Conservation (phyloP, 2,329 filamentous ascomycete genomes). For the Pseudopithomyces maydicus region DNA sequence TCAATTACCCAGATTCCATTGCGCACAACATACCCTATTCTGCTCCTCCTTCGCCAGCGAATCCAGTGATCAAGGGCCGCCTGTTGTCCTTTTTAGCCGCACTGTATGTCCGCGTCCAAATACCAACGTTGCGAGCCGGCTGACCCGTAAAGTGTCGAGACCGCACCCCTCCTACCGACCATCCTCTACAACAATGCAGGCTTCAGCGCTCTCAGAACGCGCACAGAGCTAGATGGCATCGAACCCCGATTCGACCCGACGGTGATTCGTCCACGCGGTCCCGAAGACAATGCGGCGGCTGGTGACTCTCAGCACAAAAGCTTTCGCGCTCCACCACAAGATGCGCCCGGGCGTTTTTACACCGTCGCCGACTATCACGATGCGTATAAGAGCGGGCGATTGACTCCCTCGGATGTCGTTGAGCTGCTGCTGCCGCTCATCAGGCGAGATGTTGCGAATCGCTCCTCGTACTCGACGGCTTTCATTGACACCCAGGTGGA, state of each 20-base stretch:
- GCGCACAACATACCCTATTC: slow-evolving; percentile 40
- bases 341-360: slow-evolving; percentile 40
- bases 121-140: slow-evolving; percentile 7
- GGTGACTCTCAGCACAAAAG: slow-evolving; percentile 25
- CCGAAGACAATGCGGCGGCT: slow-evolving; percentile 19
- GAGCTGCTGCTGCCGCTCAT: slow-evolving; percentile 75
- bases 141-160: slow-evolving; percentile 59
- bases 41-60: slow-evolving; percentile 52
- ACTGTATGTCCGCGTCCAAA: slow-evolving; percentile 55
- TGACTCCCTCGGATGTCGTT: slow-evolving; percentile 74
- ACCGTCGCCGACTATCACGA: slow-evolving; percentile 78
- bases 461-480: slow-evolving; percentile 69
- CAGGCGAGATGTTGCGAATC: slow-evolving; percentile 59
- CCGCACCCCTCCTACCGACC: slow-evolving; percentile 65
- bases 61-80: slow-evolving; percentile 72
- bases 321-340: slow-evolving; percentile 23
- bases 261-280: slow-evolving; percentile 53
- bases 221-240: slow-evolving; percentile 60
- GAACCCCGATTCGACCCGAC: slow-evolving; percentile 62
- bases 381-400: slow-evolving; percentile 70
- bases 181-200: slow-evolving; percentile 74
- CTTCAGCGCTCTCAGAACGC: slow-evolving; percentile 62
- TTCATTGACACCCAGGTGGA: slow-evolving; percentile 73
- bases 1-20: slow-evolving; percentile 43
- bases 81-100: slow-evolving; percentile 66